Evolutionary conservation across 2,329 filamentous ascomycete genomes (phyloP).

Genomic region (Sporothrix dimorphospora): DNA sequence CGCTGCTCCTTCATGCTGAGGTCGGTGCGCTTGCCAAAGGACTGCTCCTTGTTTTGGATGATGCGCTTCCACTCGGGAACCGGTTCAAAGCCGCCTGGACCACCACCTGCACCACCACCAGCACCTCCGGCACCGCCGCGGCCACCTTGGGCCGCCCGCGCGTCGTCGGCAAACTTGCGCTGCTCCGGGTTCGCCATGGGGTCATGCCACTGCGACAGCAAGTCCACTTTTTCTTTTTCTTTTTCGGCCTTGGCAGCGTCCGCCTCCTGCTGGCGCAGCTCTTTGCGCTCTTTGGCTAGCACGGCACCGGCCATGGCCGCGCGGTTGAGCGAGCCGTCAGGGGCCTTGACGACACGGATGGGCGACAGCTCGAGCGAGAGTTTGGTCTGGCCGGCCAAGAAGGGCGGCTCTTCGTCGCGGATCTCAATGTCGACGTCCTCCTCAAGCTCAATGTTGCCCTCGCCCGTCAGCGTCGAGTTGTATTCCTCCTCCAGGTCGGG

Average conservation of each 20-base stretch:
- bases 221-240: conserved; percentile 79
- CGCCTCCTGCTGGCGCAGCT: conserved; percentile 84
- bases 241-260: conserved; percentile 78
- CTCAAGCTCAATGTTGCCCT: conserved; percentile 87
- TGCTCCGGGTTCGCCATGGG: conserved; percentile 88
- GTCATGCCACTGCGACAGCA: conserved; percentile 93
- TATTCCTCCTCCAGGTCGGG: conserved; percentile 95
- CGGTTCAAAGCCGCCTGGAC: conserved; percentile 50
- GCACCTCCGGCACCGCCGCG: conserved; percentile 28
- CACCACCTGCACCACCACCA: background rate
- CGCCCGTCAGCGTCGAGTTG: conserved; percentile 81
- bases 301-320: conserved; percentile 92
- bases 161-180: conserved; percentile 84
- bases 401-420: conserved; percentile 92
- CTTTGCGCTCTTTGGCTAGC: conserved; percentile 85
- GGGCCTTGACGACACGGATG: conserved; percentile 94
- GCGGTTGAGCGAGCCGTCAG: conserved; percentile 95
- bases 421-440: conserved; percentile 98
- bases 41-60: conserved; percentile 76
- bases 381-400: conserved; percentile 93
- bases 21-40: conserved; percentile 81
- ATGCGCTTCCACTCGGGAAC: conserved; percentile 93
- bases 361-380: conserved; percentile 93
- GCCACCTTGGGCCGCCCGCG: conserved; percentile 65
- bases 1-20: conserved; percentile 95